phyloP scores from a whole-genome alignment of 129 eudicot species.

The Gnaphalium uliginosum region DNA sequence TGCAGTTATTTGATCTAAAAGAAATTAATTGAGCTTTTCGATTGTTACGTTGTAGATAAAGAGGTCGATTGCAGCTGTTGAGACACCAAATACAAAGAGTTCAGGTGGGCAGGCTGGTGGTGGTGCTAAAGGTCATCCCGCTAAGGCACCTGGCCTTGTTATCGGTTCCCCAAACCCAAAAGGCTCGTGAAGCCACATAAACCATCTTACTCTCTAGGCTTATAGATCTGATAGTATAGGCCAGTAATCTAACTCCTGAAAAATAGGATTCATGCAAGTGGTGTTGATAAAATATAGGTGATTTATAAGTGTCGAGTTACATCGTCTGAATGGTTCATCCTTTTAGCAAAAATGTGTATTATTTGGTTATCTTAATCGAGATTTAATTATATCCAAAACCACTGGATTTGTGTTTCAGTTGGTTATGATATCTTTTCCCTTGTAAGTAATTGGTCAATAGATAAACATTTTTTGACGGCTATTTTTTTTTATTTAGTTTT shows the following conservation, averaged over 20 bases:
- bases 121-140: constrained; percentile 59
- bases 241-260: not conserved
- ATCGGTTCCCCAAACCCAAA: constrained; percentile 62
- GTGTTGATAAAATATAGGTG: not conserved
- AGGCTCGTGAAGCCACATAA: constrained; percentile 50
- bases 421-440: not conserved
- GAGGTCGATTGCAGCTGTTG: constrained; percentile 61
- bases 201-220: not conserved
- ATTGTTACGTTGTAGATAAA: constrained; percentile 49
- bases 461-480: too few relatives aligned
- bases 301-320: not conserved
- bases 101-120: constrained; percentile 60
- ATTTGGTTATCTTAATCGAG: constrained; percentile 16
- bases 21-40: not conserved
- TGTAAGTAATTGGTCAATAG: too few relatives aligned
- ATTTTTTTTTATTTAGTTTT: too few relatives aligned
- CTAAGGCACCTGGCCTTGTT: constrained; percentile 53
- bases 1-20: not conserved
- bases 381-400: too few relatives aligned
- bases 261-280: not conserved
- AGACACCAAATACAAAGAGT: constrained; percentile 45
- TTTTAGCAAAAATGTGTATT: not conserved
- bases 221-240: not conserved
- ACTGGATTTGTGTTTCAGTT: not conserved
- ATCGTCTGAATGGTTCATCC: not conserved